Evolutionary conservation across 2,329 filamentous ascomycete species (phyloP), one percentile per base, ranked within the genome.

Genomic region (Lachnellula arida): DNA sequence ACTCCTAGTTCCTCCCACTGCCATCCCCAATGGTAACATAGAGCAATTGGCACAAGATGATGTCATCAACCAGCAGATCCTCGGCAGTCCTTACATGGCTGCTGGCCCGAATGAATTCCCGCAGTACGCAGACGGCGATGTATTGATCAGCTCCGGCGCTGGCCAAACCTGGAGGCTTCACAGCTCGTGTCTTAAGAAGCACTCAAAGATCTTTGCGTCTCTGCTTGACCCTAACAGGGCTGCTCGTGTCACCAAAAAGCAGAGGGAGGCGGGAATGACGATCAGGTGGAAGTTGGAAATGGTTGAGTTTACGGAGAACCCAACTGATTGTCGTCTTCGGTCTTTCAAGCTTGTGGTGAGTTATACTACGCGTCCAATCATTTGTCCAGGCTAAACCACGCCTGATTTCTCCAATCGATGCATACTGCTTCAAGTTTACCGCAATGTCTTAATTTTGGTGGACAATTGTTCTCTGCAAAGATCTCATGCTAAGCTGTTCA

Each of bases 121-220:
- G 1, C 19, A 51, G 12, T 66, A 65, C 25, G 8, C 22, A 1
- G 64, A 66, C 43, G 65, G 60, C 1, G 65, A 69, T 52, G 63
- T 68, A 6, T 49, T 64, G 19, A 67, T 69, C 8, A 48, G 53
- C 3, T 63, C 63, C 2, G 59, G 57, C 4, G 58, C 58, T 15
- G 66, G 66, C 6, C 59, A 54, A 11, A 42, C 46, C 4, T 69
- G 67, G 67, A 64, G 64, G 25, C 50, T 68, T 1, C 60, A 66
- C 35, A 58, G 54, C 11, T 53, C 56, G 14, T 60, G 60, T 14
- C 50, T 68, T 4, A 42, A 32, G 12, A 57, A 64, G 35, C 53
- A 57, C 5, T 66, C 65, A 5, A 11, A 49, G 1, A 14, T 48
- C 11, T 53, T 67, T n/a, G 39, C 39, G 17, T 32, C 53, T 9